Percentiles rank a stretch among this genome's conserved stretches.
phyloP scores from a whole-genome alignment of 495 filamentous ascomycete species.

The Aspergillus nanangensis region DNA sequence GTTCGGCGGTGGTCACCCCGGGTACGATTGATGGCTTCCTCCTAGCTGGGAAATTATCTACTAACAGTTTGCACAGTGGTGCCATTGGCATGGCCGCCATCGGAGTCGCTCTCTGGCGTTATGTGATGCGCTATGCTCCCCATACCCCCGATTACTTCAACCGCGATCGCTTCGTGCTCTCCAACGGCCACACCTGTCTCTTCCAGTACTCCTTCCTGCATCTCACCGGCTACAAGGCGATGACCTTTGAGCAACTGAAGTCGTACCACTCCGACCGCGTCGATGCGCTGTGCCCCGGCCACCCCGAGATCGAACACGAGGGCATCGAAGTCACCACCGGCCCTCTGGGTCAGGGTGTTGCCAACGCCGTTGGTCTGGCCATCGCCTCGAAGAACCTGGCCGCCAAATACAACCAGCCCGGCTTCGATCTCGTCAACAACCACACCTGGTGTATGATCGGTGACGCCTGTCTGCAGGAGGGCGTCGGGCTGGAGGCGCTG shows the following conservation, averaged over 20 bases:
- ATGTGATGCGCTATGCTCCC: slow-evolving; percentile 48
- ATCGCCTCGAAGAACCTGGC: slow-evolving; percentile 55
- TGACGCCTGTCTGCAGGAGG: slow-evolving; percentile 57
- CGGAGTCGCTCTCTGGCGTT: slow-evolving; percentile 47
- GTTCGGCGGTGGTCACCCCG: slow-evolving; percentile 55
- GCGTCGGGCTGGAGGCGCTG: slow-evolving; percentile 55
- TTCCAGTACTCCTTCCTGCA: slow-evolving; percentile 58
- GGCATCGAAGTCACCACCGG: slow-evolving; percentile 62
- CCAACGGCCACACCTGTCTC: slow-evolving; percentile 57
- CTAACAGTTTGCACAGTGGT: slow-evolving; percentile 21
- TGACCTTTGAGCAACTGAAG: slow-evolving; percentile 57
- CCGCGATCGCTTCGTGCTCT: slow-evolving; percentile 50
- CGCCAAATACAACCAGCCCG: slow-evolving; percentile 48
- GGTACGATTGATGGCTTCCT: slow-evolving; percentile 25
- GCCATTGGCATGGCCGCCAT: slow-evolving; percentile 56
- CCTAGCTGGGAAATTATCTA: background rate
- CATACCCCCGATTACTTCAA: slow-evolving; percentile 45
- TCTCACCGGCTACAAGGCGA: slow-evolving; percentile 52
- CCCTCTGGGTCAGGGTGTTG: slow-evolving; percentile 55
- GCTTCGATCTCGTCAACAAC: slow-evolving; percentile 44
- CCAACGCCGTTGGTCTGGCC: slow-evolving; percentile 57
- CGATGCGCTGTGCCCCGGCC: slow-evolving; percentile 52
- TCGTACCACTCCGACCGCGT: slow-evolving; percentile 52
- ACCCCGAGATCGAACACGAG: slow-evolving; percentile 58
- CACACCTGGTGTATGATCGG: slow-evolving; percentile 54